These are phyloP conservation scores for Pulveroboletus sp. DNA, from an alignment of 768 basidiomycete species.

Conservation along the genomic window DNA sequence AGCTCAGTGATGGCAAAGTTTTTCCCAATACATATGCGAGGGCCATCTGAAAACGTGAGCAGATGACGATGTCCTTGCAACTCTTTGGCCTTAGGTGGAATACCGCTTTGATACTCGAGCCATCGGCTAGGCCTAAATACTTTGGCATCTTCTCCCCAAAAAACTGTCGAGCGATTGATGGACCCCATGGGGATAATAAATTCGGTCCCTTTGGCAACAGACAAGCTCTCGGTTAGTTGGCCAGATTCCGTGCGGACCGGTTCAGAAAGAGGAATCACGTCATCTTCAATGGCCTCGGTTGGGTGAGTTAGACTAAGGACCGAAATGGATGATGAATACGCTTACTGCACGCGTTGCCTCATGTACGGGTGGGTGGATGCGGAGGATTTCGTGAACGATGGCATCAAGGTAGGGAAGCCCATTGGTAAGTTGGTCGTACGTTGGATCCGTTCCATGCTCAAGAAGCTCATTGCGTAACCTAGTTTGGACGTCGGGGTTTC, in stretches of 20 bases:
- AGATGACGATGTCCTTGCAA: conserved; percentile 50
- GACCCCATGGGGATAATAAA: conserved; percentile 42
- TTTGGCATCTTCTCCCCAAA: conserved; percentile 63
- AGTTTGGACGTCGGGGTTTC: conserved; percentile 43
- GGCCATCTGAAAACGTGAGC: conserved; percentile 51
- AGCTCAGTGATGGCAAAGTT: conserved; percentile 43
- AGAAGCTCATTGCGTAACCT: conserved; percentile 50
- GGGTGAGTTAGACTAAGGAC: not conserved
- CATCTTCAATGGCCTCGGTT: conserved; percentile 47
- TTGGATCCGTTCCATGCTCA: conserved; percentile 44
- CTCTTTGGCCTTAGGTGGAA: conserved; percentile 32
- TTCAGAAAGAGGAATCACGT: conserved; percentile 52
- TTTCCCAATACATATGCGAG: conserved; percentile 48
- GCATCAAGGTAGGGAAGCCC: conserved; percentile 56
- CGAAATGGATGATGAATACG: not conserved
- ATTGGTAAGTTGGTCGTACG: conserved; percentile 51
- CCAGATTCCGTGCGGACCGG: conserved; percentile 48
- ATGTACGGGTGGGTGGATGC: conserved; percentile 39
- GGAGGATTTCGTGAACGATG: conserved; percentile 44
- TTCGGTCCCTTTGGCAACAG: conserved; percentile 45
- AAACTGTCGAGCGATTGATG: conserved; percentile 45
- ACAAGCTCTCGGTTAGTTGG: conserved; percentile 34
- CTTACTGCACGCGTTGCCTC: conserved; percentile 17
- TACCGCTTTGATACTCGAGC: conserved; percentile 37
- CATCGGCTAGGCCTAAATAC: conserved; percentile 65